Percentiles rank a stretch among this genome's conserved stretches.
Conservation (phyloP, 2,329 filamentous ascomycete genomes). For the Epichloe bromicola region DNA sequence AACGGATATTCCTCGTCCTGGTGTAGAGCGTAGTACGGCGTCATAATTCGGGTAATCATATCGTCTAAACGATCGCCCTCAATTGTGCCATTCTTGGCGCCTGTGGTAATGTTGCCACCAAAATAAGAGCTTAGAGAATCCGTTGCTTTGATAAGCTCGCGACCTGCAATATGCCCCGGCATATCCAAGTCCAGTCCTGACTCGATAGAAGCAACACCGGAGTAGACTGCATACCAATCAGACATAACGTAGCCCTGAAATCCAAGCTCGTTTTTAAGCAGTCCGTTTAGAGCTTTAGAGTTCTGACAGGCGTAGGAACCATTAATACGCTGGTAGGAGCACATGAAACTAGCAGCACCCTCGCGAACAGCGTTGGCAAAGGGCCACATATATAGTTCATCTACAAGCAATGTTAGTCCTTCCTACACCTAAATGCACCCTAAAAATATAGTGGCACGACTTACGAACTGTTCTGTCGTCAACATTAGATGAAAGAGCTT, state of each 20-base stretch:
- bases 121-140: constrained; percentile 16
- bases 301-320: constrained; percentile 60
- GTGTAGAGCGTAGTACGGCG: too few relatives aligned
- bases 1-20: too few relatives aligned
- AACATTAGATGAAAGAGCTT: too few relatives aligned
- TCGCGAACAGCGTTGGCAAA: constrained; percentile 54
- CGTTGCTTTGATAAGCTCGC: constrained; percentile 27
- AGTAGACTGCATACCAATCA: constrained; percentile 55
- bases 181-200: constrained; percentile 62
- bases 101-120: constrained; percentile 26
- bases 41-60: too few relatives aligned
- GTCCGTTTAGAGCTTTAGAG: constrained; percentile 49
- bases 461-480: too few relatives aligned
- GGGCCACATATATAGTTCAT: constrained; percentile 28
- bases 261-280: constrained; percentile 48
- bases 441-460: too few relatives aligned
- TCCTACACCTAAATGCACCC: too few relatives aligned
- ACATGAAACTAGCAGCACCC: constrained; percentile 43
- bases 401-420: too few relatives aligned
- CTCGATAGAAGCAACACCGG: constrained; percentile 45
- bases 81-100: constrained; percentile 34
- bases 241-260: constrained; percentile 51
- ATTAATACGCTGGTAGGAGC: constrained; percentile 57
- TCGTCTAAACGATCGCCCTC: too few relatives aligned
- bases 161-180: constrained; percentile 25